phyloP scores from a whole-genome alignment of 2,329 filamentous ascomycete genomes.

The Hypomyces rosellus region DNA sequence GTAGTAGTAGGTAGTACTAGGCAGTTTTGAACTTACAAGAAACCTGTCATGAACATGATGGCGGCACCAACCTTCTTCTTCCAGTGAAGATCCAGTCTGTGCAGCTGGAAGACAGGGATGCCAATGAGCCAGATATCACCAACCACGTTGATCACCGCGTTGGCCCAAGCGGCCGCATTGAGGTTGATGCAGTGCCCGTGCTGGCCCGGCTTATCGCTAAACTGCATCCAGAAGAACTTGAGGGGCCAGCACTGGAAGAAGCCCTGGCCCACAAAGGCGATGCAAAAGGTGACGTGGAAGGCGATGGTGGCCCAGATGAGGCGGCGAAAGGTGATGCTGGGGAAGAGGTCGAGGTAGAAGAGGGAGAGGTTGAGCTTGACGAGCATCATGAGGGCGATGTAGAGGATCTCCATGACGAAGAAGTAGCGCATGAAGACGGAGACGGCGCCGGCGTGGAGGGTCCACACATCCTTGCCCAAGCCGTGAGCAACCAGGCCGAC shows the following conservation, averaged over 20 bases:
- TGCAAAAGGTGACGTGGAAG: slow-evolving; percentile 25
- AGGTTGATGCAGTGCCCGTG: slow-evolving; percentile 35
- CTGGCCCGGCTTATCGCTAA: slow-evolving; percentile 31
- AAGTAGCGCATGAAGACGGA: slow-evolving; percentile 23
- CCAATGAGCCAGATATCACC: slow-evolving; percentile 38
- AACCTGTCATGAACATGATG: slow-evolving; percentile 39
- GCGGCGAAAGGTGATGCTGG: slow-evolving; percentile 21
- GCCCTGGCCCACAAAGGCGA: slow-evolving; percentile 26
- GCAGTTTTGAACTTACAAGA: slow-evolving; percentile 24
- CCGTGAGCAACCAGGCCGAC: slow-evolving; percentile 19
- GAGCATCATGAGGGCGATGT: slow-evolving; percentile 31
- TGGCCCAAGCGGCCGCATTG: slow-evolving; percentile 34
- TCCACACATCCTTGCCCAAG: slow-evolving; percentile 30
- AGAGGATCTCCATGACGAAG: slow-evolving; percentile 30
- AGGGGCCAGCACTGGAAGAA: slow-evolving; percentile 36
- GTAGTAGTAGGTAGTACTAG: too few relatives aligned
- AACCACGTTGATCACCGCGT: slow-evolving; percentile 35
- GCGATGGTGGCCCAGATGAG: slow-evolving; percentile 28
- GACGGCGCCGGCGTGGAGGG: slow-evolving; percentile 16
- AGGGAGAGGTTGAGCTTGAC: slow-evolving; percentile 35
- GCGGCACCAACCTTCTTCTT: slow-evolving; percentile 37
- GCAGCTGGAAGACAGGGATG: slow-evolving; percentile 34
- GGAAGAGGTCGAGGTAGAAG: slow-evolving; percentile 39
- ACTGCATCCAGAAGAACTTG: slow-evolving; percentile 34
- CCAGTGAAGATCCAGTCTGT: slow-evolving; percentile 28